A percentile compares a stretch with the other conserved stretches of the same genome.
Evolutionary conservation across 129 eudicot genomes (phyloP).

Genomic region (Rutidosis leptorrhynchoides): DNA sequence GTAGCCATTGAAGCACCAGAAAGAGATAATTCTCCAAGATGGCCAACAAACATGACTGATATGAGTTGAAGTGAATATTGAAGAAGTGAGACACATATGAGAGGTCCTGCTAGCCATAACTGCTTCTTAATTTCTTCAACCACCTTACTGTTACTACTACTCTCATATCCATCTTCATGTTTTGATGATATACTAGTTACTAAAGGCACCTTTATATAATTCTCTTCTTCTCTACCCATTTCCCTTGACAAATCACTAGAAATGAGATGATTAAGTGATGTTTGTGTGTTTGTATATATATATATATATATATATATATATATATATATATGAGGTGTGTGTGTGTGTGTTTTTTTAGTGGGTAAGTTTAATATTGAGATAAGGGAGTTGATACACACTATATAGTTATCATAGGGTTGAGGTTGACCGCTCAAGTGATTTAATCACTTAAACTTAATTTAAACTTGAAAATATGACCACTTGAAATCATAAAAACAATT

Average conservation of each 20-base stretch:
- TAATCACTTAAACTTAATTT: no score
- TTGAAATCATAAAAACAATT: neutral
- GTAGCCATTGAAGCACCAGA: slow-evolving; percentile 89
- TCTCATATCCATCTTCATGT: slow-evolving; percentile 12
- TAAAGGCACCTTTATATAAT: slow-evolving; percentile 1
- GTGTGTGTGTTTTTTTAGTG: no score
- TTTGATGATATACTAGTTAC: neutral
- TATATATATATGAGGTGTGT: neutral
- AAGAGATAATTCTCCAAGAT: slow-evolving; percentile 76
- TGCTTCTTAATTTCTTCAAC: slow-evolving; percentile 55
- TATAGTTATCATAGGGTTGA: no score
- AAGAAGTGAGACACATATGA: slow-evolving; percentile 56
- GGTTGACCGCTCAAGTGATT: no score
- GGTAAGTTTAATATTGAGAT: no score
- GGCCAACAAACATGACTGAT: slow-evolving; percentile 82
- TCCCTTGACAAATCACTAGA: neutral
- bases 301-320: neutral
- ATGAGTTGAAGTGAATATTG: slow-evolving; percentile 60
- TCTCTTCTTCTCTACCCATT: slow-evolving; percentile 28
- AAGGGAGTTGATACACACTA: no score
- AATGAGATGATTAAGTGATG: neutral
- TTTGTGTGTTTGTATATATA: neutral
- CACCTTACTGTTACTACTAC: slow-evolving; percentile 5
- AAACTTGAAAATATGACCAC: neutral
- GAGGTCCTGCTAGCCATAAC: slow-evolving; percentile 76